Percentiles rank a stretch among this genome's conserved stretches.
Evolutionary conservation across 2,329 filamentous ascomycete species (phyloP).

Genomic region (Sarocladiaceae sp.): DNA sequence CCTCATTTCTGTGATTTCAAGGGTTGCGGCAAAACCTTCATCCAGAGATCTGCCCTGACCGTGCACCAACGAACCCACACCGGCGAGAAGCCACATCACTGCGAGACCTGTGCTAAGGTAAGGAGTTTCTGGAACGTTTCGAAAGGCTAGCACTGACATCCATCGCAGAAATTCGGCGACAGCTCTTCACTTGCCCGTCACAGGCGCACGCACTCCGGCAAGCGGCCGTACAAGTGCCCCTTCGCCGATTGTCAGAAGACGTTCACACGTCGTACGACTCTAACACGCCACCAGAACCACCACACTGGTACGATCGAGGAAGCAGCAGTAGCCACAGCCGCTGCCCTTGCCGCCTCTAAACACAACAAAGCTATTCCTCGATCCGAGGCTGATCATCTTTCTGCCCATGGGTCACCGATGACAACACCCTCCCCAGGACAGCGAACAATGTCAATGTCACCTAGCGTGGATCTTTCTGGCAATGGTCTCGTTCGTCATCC

Average conservation of each 20-base stretch:
- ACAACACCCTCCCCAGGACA: slow-evolving; percentile 83
- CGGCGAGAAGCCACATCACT: slow-evolving; percentile 97
- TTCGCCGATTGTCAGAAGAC: slow-evolving; percentile 98
- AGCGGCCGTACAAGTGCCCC: slow-evolving; percentile 94
- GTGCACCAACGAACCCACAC: slow-evolving; percentile 95
- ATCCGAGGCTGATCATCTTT: slow-evolving; percentile 68
- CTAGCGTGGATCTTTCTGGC: slow-evolving; percentile 67
- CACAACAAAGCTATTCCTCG: slow-evolving; percentile 40
- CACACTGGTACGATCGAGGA: slow-evolving; percentile 95
- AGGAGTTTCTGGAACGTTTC: neutral
- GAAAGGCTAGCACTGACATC: neutral
- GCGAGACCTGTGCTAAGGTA: slow-evolving; percentile 94
- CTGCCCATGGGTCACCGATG: slow-evolving; percentile 67
- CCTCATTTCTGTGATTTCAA: slow-evolving; percentile 91
- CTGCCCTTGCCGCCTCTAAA: slow-evolving; percentile 64
- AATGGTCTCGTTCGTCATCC: slow-evolving; percentile 62
- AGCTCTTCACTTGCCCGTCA: slow-evolving; percentile 92
- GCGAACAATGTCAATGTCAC: slow-evolving; percentile 74
- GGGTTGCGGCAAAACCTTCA: slow-evolving; percentile 92
- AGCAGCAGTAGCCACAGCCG: slow-evolving; percentile 82
- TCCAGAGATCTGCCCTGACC: slow-evolving; percentile 91
- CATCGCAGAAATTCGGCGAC: slow-evolving; percentile 67
- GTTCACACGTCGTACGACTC: slow-evolving; percentile 89
- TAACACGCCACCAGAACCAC: slow-evolving; percentile 93
- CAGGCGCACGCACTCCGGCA: slow-evolving; percentile 90